Base-by-base conservation (phyloP, 129 eudicot genomes). In the Solidago caesia region DNA sequence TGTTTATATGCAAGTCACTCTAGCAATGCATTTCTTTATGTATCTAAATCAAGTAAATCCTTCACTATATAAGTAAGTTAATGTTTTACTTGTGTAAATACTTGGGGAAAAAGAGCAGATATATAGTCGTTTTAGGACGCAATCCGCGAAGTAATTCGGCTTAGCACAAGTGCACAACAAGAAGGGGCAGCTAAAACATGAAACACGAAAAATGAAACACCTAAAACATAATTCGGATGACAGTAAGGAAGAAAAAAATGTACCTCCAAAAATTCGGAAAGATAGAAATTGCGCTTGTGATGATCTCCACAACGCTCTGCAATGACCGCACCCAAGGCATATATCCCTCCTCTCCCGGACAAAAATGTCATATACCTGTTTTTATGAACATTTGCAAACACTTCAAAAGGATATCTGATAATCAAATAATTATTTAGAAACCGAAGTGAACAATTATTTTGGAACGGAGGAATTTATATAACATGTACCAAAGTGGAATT, bases 311-410 rank as follows among this genome's bases (percentile, higher is more conserved):
- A 44, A 57, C 76, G 75, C 77, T 83, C 86, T 43, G 96, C 89
- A 5, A 85, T 69, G 52, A 92, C 92, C 33, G 90, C 95, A 47
- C 98, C 98, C 56, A 92, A 68, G 0, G 95, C 91, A 76, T 87
- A 89, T 64, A 92, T 65, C 53, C 98, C 98, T 71, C 96, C 98
- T 83, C 84, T 83, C 45, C 98, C 98, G 69, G 89, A 78, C 70
- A 92, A 80, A 81, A 92, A 92, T 1, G 96, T 92, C 86, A 86
- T 82, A 67, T 89, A 84, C 82, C 98, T 92, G 84, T 14, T 65
- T 14, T 75, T 52, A 78, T 59, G 8, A 1, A 21, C 5, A 48
- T 6, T 49, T n/a, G n/a, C 26, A 14, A 48, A 39, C 29, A 70
- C 29, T 39, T 55, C n/a, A 11, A 26, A 7, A 67, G 33, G 21